Percentiles rank a stretch among this genome's conserved stretches.
phyloP scores from a whole-genome alignment of 805 yeast genomes.

The Lipomyces lipofer region DNA sequence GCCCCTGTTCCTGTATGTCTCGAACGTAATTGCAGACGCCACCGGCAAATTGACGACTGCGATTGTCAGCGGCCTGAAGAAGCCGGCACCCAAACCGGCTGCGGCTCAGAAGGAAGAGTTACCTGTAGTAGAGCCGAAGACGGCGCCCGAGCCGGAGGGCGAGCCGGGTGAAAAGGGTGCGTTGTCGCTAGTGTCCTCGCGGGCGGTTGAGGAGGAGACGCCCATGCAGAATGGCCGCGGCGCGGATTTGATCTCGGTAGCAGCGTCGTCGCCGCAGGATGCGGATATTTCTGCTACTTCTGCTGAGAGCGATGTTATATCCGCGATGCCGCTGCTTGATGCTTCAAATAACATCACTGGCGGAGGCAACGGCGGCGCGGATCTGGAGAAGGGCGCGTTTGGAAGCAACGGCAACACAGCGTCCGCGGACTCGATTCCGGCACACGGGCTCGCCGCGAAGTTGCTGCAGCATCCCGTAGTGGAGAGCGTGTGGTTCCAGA shows the following conservation, averaged over 20 bases:
- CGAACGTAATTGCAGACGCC: constrained; percentile 24
- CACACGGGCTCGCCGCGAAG: neutral
- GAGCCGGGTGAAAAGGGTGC: neutral
- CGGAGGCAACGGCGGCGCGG: neutral
- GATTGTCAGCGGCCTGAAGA: constrained; percentile 20
- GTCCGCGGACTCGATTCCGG: neutral
- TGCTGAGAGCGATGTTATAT: neutral
- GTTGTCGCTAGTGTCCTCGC: neutral
- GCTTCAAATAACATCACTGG: neutral
- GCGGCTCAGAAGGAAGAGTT: neutral
- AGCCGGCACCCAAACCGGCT: constrained; percentile 14
- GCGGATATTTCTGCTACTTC: neutral
- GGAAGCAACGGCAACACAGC: constrained; percentile 2
- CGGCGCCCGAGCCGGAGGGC: constrained; percentile 3
- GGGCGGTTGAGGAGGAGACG: constrained; percentile 1
- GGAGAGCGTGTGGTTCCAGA: constrained; percentile 2
- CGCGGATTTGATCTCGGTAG: neutral
- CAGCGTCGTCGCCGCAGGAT: neutral
- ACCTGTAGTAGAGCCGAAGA: no score
- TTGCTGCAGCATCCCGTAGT: constrained; percentile 9
- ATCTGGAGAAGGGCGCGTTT: constrained; percentile 16
- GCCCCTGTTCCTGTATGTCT: constrained; percentile 27
- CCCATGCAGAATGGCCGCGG: neutral
- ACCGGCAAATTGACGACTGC: constrained; percentile 26
- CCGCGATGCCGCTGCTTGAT: neutral